phyloP scores from a whole-genome alignment of 441 rosid species.

The Breynia disticha region DNA sequence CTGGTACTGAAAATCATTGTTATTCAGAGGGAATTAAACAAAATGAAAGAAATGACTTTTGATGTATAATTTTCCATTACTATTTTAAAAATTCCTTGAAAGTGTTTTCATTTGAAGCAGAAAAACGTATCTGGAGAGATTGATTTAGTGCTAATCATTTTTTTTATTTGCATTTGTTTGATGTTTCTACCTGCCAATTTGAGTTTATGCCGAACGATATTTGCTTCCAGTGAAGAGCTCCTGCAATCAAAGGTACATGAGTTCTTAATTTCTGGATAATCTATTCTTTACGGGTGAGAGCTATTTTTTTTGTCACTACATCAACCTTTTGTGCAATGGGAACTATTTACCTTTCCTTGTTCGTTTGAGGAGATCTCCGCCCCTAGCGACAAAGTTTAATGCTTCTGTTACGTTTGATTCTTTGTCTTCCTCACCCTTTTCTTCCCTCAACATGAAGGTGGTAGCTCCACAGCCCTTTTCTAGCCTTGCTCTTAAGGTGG shows the following conservation, averaged over 20 bases:
- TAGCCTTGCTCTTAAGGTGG: constrained; percentile 64
- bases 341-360: constrained; percentile 74
- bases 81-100: no score
- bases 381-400: constrained; percentile 54
- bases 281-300: no score
- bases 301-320: background rate
- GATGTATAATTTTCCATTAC: no score
- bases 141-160: no score
- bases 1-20: background rate
- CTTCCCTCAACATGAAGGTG: constrained; percentile 37
- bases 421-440: constrained; percentile 34
- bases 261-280: no score
- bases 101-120: no score
- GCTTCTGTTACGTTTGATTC: constrained; percentile 42
- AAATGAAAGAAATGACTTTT: no score
- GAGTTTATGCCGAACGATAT: constrained; percentile 73
- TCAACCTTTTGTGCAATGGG: background rate
- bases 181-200: constrained; percentile 60
- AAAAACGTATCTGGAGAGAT: no score
- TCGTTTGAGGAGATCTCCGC: constrained; percentile 86
- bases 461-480: constrained; percentile 46
- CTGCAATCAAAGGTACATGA: constrained; percentile 31
- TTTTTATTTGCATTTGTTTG: no score
- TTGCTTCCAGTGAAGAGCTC: constrained; percentile 89
- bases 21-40: no score